A percentile compares a stretch with the other conserved stretches of the same genome.
Evolutionary conservation across 352 stramenopile species (phyloP).

Genomic region (Pythium aphanidermatum): DNA sequence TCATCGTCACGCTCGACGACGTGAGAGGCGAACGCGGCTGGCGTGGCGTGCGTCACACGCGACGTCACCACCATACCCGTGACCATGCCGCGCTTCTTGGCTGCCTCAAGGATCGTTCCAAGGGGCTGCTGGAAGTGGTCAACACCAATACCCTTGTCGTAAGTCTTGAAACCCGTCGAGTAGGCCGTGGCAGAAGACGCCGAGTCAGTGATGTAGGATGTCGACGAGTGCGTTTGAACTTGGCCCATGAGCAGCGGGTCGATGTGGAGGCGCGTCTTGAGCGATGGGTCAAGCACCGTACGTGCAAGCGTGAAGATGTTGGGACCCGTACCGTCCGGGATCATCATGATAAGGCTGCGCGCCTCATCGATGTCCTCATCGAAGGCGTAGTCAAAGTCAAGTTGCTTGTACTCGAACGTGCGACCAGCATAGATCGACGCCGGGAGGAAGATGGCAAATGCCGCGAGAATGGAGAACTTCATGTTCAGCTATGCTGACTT

Average conservation of each 20-base stretch:
- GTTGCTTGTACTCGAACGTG: slow-evolving; percentile 54
- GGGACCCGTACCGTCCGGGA: slow-evolving; percentile 54
- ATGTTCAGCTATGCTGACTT: slow-evolving; percentile 18
- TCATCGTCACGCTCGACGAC: slow-evolving; percentile 48
- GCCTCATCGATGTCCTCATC: slow-evolving; percentile 37
- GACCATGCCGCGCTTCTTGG: slow-evolving; percentile 57
- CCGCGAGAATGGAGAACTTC: slow-evolving; percentile 27
- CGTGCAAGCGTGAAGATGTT: slow-evolving; percentile 59
- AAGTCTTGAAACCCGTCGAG: slow-evolving; percentile 60
- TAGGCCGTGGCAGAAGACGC: slow-evolving; percentile 49
- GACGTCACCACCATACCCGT: slow-evolving; percentile 64
- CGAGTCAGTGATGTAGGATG: slow-evolving; percentile 64
- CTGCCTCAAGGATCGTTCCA: slow-evolving; percentile 54
- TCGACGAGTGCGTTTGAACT: slow-evolving; percentile 57
- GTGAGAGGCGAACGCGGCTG: slow-evolving; percentile 46
- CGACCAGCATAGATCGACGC: slow-evolving; percentile 14
- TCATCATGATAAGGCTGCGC: slow-evolving; percentile 70
- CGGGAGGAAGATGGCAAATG: slow-evolving; percentile 23
- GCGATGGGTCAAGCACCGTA: slow-evolving; percentile 43
- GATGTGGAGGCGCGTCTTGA: slow-evolving; percentile 54
- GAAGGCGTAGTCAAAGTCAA: slow-evolving; percentile 54
- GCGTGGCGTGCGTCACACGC: slow-evolving; percentile 57
- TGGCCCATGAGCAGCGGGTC: slow-evolving; percentile 48
- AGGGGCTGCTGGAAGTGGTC: slow-evolving; percentile 50
- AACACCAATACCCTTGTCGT: slow-evolving; percentile 48